A percentile compares a stretch with the other conserved stretches of the same genome.
Conservation (phyloP, 257 asterid species). For the Petrea volubilis region DNA sequence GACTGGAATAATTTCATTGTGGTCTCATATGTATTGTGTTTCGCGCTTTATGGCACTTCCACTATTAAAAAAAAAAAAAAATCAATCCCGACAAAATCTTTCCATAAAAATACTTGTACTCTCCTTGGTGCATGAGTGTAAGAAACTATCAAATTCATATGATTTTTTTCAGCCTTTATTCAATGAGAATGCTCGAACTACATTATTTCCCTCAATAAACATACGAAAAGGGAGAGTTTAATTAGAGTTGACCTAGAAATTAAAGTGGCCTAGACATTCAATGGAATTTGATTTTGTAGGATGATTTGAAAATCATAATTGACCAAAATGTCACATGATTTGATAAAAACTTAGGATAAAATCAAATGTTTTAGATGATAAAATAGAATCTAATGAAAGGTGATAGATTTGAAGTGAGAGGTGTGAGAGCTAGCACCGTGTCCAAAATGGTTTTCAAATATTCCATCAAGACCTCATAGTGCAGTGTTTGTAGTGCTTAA, state of each 20-base stretch:
- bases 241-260: conserved; percentile 13
- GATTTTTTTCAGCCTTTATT: not conserved
- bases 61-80: too few species aligned
- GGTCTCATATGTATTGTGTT: too few species aligned
- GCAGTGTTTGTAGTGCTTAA: not conserved
- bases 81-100: too few species aligned
- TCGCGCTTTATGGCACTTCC: too few species aligned
- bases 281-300: conserved; percentile 17
- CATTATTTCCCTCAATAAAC: not conserved
- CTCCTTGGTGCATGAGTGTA: not conserved
- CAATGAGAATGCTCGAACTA: not conserved
- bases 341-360: conserved; percentile 25
- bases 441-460: conserved; percentile 8
- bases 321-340: conserved; percentile 24
- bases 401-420: conserved; percentile 21
- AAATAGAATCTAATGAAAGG: conserved; percentile 5
- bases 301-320: conserved; percentile 1
- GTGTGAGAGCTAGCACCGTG: conserved; percentile 10
- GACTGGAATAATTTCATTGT: too few species aligned
- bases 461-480: conserved; percentile 12
- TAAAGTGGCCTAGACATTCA: not conserved
- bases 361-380: conserved; percentile 18
- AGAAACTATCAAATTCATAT: not conserved
- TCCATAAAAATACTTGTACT: too few species aligned
- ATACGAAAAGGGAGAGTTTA: not conserved